Base-by-base conservation (phyloP, 805 yeast species). In the Wickerhamiella allomyrinae region DNA sequence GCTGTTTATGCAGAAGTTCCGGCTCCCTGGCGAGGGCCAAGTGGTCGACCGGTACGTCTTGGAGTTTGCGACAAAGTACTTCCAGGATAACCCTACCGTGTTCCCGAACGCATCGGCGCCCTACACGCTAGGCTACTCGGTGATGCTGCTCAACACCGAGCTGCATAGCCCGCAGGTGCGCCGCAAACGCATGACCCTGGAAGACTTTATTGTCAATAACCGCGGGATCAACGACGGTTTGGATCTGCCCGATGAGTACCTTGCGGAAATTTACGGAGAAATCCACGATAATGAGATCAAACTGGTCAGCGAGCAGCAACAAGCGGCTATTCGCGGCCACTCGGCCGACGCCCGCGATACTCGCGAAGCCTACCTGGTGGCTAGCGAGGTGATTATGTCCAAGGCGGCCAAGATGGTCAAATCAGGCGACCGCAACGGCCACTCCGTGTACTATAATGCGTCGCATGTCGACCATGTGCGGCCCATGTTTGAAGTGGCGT, bases 11-110 rank as follows among this genome's bases (percentile, higher is more conserved):
- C 98, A 93, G 56, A 70, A 76, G 38, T 93, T 91, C 64, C 71
- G 98, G 58, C 70, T 91, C 46, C 98, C 99, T 2, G 99, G 99
- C 40, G 99, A 91, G 63, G 87, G 95, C 5, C 99, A 91, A 63
- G 89, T 91, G 56, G 89, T 91, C 57, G 98, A 91, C 67, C 72
- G 99, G 52, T 85, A 78, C 57, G 84, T 93, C 95, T 73, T 91
- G 58, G 89, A 91, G 56, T 93, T 93, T 66, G 98, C 98, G 5
- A 94, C 85, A 60, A 71, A 94, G 50, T 91, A 78, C 57, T 77
- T 78, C 19, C 77, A 81, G 49, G 95, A 89, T 47, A 91, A 91
- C 57, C 95, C 95, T 8, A 40, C 52, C 5, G 70, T 78, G 0
- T 89, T 89, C 60, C 77, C 94, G 0, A 83, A 83, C 54, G 95